Percentiles rank a stretch among this genome's conserved stretches.
phyloP scores from a whole-genome alignment of 2,329 filamentous ascomycete species.

The Chaetomium strumarium region DNA sequence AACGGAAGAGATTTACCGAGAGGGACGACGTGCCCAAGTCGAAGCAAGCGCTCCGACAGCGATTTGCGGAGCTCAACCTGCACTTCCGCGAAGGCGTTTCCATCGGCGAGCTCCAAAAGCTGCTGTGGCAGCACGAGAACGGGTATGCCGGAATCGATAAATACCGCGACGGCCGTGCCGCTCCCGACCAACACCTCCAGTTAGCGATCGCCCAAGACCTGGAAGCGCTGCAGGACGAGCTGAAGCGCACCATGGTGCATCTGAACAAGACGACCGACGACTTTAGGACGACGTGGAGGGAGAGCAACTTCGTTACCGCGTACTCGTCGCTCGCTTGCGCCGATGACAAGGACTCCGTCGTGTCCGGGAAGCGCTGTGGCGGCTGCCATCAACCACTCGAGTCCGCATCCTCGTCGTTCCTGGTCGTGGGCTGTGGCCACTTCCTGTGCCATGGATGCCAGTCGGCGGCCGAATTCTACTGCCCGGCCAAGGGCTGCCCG shows the following conservation, averaged over 20 bases:
- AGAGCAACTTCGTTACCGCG: constrained; percentile 6
- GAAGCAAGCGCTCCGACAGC: not conserved
- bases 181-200: constrained; percentile 5
- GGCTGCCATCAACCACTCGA: not conserved
- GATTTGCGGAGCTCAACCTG: constrained; percentile 10
- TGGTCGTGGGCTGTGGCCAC: constrained; percentile 27
- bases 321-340: constrained; percentile 3
- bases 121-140: constrained; percentile 9
- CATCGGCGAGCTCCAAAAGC: not conserved
- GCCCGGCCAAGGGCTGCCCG: constrained; percentile 11
- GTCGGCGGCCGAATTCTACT: not conserved
- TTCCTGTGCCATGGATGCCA: constrained; percentile 23
- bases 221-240: constrained; percentile 3
- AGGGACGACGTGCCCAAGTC: not conserved
- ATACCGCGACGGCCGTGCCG: constrained; percentile 16
- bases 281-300: constrained; percentile 1
- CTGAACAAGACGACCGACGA: constrained; percentile 15
- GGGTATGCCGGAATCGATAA: not conserved
- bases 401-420: constrained; percentile 8
- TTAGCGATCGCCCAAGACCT: not conserved
- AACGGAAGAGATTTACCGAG: not conserved
- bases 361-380: not conserved
- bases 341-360: not conserved
- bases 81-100: not conserved
- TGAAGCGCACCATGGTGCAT: constrained; percentile 17